Base-by-base conservation (phyloP, 2,329 filamentous ascomycete species). In the Hypoxylon sp. region DNA sequence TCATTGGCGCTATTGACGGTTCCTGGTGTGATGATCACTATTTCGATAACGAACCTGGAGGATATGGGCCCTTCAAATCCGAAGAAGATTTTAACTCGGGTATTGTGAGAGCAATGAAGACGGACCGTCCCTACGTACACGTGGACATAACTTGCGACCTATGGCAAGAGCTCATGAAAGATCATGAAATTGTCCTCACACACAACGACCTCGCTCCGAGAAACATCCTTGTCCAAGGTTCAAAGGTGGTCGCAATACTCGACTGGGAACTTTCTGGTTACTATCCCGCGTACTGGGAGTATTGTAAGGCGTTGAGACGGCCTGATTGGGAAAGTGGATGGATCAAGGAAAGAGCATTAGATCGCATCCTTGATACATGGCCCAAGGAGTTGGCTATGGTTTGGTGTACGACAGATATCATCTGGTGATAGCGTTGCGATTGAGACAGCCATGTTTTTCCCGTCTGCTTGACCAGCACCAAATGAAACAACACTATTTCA, bases 201-300 rank as follows among this genome's bases (percentile, higher is more conserved):
- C 66, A 71, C 28, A 67, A 67, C 14, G 60, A 69, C 32, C 58
- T 67, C n/a, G 63, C 58, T 19, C 68, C 66, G 10, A 23, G 63
- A n/a, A 69, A 67, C 19, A 69, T 71, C 36, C 53, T 71, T 7
- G 63, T 71, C 11, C 62, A 53, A 11, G 65, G 66, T 19, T 46
- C 59, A 3, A 56, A 66, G n/a, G 68, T 68, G 17, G 62, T 70
- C 9, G 56, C 46, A 7, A 57, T 70, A 10, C 45, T 70, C 21
- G 66, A 71, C 38, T 71, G 60, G 68, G 68, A 69, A 52, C 48
- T 52, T 45, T 43, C 68, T 2, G 68, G 63, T 17, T 71, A 36
- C 30, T 71, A 70, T 59, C 62, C 63, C 1, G 61, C 68, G 23
- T 66, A 66, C 38, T 70, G 68, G 68, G 68, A 70, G 50, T 68